Evolutionary conservation across 371 early-diverging fungal genomes (phyloP), one percentile per base, ranked within the genome.

Genomic region (Mortierella sp.): DNA sequence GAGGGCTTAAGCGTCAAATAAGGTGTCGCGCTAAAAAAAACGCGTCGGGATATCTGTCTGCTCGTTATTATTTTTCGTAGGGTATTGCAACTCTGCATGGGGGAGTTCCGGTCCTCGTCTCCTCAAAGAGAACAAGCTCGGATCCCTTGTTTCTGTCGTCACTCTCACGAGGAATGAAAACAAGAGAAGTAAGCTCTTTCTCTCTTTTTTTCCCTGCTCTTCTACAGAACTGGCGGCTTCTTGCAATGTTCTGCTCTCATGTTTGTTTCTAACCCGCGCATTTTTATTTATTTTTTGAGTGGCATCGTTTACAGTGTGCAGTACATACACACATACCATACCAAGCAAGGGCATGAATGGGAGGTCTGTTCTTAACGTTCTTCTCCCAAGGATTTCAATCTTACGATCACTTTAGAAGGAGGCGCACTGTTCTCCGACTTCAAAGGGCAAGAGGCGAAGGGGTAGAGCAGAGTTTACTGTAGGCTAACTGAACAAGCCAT

Each of bases 331-430:
- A n/a, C 55, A 55, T 55, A 24, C 55, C 31, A 31, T 60, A 31
- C 31, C 63, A 60, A 21, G 65, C 34, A 31, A 1, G 54, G 57
- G n/a, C 10, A 26, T 28, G 31, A 13, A 28, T 11, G 31, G 16
- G 7, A 26, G 63, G 65, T 38, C 65, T 65, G 65, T 21, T 65
- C 38, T 19, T 38, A 38, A 38, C 34, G 38, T 38, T 65, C 38
- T 65, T 65, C 65, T 65, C 65, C 65, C 65, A 65, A 21, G 65
- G 34, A 21, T 38, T 55, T n/a, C 31, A 5, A 65, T 31, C 38
- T 21, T 65, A 65, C 65, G 65, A 65, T 38, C 65, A 65, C 65
- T 65, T 65, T 65, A 65, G 38, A 38, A 65, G 24, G 65, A 38
- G 21, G 65, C 10, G 65, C 65, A 65, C 65, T 65, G 65, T 65